These are phyloP conservation scores for Verticillium alfalfae DNA, from an alignment of 2,329 filamentous ascomycete species.

Conservation along the genomic window DNA sequence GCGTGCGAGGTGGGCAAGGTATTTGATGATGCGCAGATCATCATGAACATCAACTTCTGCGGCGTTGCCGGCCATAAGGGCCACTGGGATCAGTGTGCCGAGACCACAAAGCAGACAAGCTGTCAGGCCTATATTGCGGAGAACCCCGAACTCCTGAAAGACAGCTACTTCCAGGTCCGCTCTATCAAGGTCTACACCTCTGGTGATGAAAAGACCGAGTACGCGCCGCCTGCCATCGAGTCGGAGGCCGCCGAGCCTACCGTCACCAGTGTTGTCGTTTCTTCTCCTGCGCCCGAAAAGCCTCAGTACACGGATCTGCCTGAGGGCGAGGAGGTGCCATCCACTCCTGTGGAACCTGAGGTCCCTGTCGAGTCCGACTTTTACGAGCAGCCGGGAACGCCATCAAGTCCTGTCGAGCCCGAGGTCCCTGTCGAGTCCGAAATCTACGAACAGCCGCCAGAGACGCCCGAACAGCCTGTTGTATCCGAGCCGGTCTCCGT, in stretches of 20 bases:
- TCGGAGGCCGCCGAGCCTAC: neutral
- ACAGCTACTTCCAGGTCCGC: slow-evolving; percentile 40
- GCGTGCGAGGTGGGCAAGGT: slow-evolving; percentile 19
- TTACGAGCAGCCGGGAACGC: neutral
- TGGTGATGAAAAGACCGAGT: slow-evolving; percentile 7
- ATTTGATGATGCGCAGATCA: slow-evolving; percentile 19
- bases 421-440: neutral
- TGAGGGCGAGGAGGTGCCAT: neutral
- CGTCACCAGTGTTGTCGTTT: neutral
- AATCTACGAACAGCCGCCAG: neutral
- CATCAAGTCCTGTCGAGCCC: neutral
- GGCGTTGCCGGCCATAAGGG: slow-evolving; percentile 51
- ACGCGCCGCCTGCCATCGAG: neutral
- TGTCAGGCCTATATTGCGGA: slow-evolving; percentile 31
- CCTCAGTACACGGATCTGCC: neutral
- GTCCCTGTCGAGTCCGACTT: neutral
- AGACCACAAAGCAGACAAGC: slow-evolving; percentile 14
- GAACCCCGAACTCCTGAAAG: slow-evolving; percentile 26
- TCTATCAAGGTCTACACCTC: slow-evolving; percentile 25
- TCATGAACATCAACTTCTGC: slow-evolving; percentile 51
- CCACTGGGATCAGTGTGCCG: slow-evolving; percentile 21
- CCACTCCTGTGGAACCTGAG: neutral
- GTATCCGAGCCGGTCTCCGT: neutral
- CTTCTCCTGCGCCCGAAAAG: neutral
- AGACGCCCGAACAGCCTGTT: neutral